phyloP scores from a whole-genome alignment of 805 yeast genomes.

The Candida taoyuanica region DNA sequence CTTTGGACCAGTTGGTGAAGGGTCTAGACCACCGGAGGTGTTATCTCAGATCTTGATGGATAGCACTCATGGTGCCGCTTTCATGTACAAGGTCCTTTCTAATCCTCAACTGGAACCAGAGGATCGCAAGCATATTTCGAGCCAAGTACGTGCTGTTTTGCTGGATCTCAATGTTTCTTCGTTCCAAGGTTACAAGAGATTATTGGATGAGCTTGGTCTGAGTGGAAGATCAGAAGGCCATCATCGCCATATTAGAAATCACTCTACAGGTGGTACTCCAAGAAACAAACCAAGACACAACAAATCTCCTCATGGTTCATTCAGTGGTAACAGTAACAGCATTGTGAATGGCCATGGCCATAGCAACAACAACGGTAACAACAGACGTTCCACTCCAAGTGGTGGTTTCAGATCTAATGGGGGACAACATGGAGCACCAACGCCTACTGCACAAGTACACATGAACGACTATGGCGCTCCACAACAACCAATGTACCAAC shows the following conservation, averaged over 20 bases:
- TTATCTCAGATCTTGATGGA: conserved; percentile 64
- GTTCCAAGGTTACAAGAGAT: conserved; percentile 71
- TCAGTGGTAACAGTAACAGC: no score
- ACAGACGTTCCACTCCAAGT: conserved; percentile 12
- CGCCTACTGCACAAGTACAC: conserved; percentile 11
- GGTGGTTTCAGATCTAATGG: conserved; percentile 8
- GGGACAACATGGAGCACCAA: conserved; percentile 4
- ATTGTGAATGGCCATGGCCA: background rate
- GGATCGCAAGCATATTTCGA: conserved; percentile 51
- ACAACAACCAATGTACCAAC: conserved; percentile 2
- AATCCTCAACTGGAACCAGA: conserved; percentile 60
- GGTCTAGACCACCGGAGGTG: conserved; percentile 37
- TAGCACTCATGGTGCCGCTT: conserved; percentile 64
- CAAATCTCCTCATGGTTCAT: conserved; percentile 18
- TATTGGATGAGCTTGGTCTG: conserved; percentile 90
- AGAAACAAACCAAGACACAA: conserved; percentile 17
- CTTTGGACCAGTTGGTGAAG: conserved; percentile 44
- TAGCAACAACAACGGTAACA: conserved; percentile 2
- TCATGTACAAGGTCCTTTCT: conserved; percentile 73
- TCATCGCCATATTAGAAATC: conserved; percentile 23
- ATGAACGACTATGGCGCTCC: conserved; percentile 4
- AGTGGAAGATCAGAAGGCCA: conserved; percentile 14
- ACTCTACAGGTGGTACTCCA: conserved; percentile 20
- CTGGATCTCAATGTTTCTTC: conserved; percentile 51
- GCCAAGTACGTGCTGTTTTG: conserved; percentile 59